Evolutionary conservation across 2,329 filamentous ascomycete species (phyloP), one percentile per base, ranked within the genome.

Genomic region (Cytospora piceae): DNA sequence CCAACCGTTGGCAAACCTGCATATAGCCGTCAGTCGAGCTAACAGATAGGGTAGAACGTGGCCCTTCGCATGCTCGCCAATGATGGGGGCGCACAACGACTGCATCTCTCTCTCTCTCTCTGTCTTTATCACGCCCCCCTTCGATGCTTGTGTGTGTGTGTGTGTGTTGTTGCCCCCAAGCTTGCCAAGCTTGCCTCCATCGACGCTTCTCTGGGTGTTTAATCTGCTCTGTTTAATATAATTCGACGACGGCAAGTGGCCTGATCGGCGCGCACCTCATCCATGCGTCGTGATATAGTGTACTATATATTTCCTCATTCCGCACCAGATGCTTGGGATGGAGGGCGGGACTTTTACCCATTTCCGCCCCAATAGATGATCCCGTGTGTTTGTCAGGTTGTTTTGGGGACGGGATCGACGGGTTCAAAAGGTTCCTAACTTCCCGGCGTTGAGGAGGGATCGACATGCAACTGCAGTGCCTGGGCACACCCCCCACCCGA

Each of bases 311-410:
- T 53, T 55, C 55, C 58, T 54, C 42, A 51, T 46, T 27, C 59
- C 46, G 51, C 52, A 29, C 60, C 58, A 32, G 31, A 56, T 42
- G 34, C 27, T 29, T 5, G 27, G 3, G 49, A 56, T 17, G 52
- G 52, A 24, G 49, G 51, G 14, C 9, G 61, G 58, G 39, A 52
- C 56, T 60, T 54, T 66, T 66, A 66, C 64, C 64, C 64, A 66
- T 56, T 66, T 24, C 32, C 65, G 57, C 42, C 46, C 65, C 61
- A 67, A 54, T 61, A n/a, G n/a, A n/a, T n/a, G n/a, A n/a, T n/a
- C n/a, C n/a, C n/a, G n/a, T n/a, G n/a, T n/a, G n/a, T n/a, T n/a
- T n/a, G n/a, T n/a, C n/a, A n/a, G n/a, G n/a, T n/a, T n/a, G n/a
- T n/a, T n/a, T n/a, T n/a, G n/a, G n/a, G n/a, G n/a, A n/a, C n/a